These are phyloP conservation scores for Lophiotrema nucula DNA, from an alignment of 495 filamentous ascomycete genomes.

Conservation along the genomic window DNA sequence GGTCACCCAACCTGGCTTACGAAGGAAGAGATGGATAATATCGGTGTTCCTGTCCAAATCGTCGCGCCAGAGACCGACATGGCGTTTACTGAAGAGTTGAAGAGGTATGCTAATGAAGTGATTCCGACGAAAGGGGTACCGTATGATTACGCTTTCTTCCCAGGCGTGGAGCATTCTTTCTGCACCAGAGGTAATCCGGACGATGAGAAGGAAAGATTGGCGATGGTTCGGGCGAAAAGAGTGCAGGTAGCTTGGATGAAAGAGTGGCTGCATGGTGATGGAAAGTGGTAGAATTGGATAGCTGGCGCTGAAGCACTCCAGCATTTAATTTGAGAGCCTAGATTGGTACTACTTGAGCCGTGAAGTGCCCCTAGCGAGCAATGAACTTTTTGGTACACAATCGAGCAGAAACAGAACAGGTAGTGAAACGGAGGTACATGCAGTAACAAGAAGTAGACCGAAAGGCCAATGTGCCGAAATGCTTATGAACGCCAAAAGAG, in stretches of 20 bases:
- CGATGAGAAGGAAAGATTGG: background rate
- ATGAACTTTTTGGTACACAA: too few relatives aligned
- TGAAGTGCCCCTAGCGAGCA: too few relatives aligned
- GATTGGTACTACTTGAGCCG: too few relatives aligned
- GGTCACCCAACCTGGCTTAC: background rate
- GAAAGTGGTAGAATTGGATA: constrained; percentile 4
- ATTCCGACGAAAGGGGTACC: constrained; percentile 1
- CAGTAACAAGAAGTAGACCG: too few relatives aligned
- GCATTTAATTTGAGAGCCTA: too few relatives aligned
- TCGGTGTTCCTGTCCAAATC: background rate
- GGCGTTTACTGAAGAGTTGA: background rate
- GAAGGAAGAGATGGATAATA: background rate
- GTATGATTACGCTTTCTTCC: background rate
- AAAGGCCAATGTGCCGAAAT: too few relatives aligned
- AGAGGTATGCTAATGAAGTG: constrained; percentile 4
- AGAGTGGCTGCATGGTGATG: constrained; percentile 13
- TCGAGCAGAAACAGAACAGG: too few relatives aligned
- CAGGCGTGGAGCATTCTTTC: background rate
- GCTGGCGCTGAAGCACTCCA: too few relatives aligned
- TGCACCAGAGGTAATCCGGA: background rate
- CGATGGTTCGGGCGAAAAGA: constrained; percentile 5
- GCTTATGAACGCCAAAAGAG: too few relatives aligned
- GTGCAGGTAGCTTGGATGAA: constrained; percentile 13
- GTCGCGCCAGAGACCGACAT: background rate
- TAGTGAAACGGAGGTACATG: too few relatives aligned